Evolutionary conservation across 345 rosid genomes (phyloP).

Genomic region (Camelina neglecta): DNA sequence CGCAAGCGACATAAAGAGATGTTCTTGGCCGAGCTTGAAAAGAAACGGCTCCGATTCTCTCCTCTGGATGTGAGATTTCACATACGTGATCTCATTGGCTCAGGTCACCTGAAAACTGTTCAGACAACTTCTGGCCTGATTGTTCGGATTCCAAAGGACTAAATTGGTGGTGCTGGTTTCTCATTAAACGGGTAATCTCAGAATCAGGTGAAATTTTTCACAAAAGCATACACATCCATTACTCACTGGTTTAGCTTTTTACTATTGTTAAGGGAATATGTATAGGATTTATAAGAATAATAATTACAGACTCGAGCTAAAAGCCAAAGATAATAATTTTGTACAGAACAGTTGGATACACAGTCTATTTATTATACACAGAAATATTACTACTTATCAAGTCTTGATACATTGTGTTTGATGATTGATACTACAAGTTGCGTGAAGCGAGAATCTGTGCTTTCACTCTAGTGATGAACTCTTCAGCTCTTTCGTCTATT

Average conservation of each 20-base stretch:
- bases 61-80: constrained; percentile 95
- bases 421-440: constrained; percentile 38
- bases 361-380: neutral
- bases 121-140: constrained; percentile 66
- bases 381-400: constrained; percentile 7
- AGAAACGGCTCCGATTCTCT: constrained; percentile 76
- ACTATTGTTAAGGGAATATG: neutral
- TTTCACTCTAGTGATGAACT: constrained; percentile 62
- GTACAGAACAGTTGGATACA: constrained; percentile 4
- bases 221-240: neutral
- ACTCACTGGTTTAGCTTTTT: neutral
- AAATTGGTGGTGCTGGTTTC: neutral
- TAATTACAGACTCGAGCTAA: constrained; percentile 2
- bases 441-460: constrained; percentile 61
- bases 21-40: constrained; percentile 84
- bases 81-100: constrained; percentile 92
- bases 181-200: neutral
- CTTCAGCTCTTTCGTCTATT: constrained; percentile 80
- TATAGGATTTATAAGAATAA: neutral
- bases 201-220: neutral
- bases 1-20: constrained; percentile 89
- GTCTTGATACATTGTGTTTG: neutral
- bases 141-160: constrained; percentile 69
- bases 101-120: constrained; percentile 71
- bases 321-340: constrained; percentile 4